phyloP scores from a whole-genome alignment of 352 stramenopile genomes.

The Globisporangium carolinianum region DNA sequence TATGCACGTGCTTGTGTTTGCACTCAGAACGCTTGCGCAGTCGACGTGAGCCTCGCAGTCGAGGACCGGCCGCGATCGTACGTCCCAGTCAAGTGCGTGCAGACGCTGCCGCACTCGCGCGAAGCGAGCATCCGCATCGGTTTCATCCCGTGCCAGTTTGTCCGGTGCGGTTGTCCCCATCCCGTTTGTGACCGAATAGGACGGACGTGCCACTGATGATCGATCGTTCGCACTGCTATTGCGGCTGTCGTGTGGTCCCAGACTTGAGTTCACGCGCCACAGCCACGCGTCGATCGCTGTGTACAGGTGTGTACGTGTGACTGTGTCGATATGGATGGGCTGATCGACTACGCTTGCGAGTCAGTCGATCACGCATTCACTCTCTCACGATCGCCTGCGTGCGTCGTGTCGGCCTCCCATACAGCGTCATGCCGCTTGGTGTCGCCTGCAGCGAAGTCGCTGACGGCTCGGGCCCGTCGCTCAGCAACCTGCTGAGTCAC shows the following conservation, averaged over 20 bases:
- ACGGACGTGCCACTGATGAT: background rate
- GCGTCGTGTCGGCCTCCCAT: too few relatives aligned
- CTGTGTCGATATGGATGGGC: too few relatives aligned
- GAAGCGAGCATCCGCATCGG: conserved; percentile 46
- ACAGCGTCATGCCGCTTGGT: conserved; percentile 36
- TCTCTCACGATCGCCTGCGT: too few relatives aligned
- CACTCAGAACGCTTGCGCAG: conserved; percentile 50
- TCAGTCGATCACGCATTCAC: background rate
- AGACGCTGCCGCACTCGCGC: conserved; percentile 46
- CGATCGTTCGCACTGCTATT: background rate
- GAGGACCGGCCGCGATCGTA: conserved; percentile 61
- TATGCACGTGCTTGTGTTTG: background rate
- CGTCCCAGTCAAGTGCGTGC: conserved; percentile 47
- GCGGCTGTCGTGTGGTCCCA: conserved; percentile 6
- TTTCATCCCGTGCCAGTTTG: conserved; percentile 62
- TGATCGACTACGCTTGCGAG: conserved; percentile 1
- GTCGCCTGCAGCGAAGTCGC: conserved; percentile 51
- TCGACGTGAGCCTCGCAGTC: conserved; percentile 58
- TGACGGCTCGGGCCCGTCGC: conserved; percentile 36
- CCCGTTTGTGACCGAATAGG: background rate
- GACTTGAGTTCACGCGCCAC: conserved; percentile 47
- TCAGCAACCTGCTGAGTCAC: conserved; percentile 57
- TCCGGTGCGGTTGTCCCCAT: conserved; percentile 20
- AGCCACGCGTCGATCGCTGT: conserved; percentile 51
- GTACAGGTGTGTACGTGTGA: conserved; percentile 58